These are phyloP conservation scores for Rhizopogon roseolus DNA, from an alignment of 768 basidiomycete species.

Conservation along the genomic window DNA sequence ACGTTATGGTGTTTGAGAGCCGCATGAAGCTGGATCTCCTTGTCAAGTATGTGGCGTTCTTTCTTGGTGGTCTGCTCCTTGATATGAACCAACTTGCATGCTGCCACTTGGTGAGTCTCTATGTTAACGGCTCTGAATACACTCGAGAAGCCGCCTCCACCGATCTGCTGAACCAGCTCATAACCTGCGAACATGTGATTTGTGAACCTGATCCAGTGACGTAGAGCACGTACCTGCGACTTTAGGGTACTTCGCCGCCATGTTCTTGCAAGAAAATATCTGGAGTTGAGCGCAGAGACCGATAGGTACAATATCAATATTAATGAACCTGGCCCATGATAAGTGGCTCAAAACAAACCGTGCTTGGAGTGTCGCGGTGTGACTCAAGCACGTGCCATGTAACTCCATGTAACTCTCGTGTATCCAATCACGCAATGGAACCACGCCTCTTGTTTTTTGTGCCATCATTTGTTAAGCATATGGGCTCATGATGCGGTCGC, in stretches of 20 bases:
- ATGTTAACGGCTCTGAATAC: slow-evolving; percentile 82
- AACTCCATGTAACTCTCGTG: neutral
- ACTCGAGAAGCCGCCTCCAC: slow-evolving; percentile 86
- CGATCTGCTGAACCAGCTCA: slow-evolving; percentile 68
- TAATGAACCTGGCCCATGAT: slow-evolving; percentile 4
- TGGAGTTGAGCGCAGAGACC: neutral
- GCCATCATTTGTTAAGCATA: no score
- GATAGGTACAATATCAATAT: neutral
- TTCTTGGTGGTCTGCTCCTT: slow-evolving; percentile 58
- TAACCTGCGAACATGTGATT: slow-evolving; percentile 43
- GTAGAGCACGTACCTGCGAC: slow-evolving; percentile 18
- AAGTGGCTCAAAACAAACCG: neutral
- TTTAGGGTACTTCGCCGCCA: slow-evolving; percentile 28
- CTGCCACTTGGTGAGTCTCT: slow-evolving; percentile 62
- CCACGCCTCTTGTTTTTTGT: no score
- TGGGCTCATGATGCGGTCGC: neutral
- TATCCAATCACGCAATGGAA: no score
- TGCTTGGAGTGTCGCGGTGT: slow-evolving; percentile 12
- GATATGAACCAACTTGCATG: slow-evolving; percentile 79
- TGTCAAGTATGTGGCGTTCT: slow-evolving; percentile 78
- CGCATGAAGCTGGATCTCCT: slow-evolving; percentile 88
- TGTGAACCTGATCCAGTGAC: neutral
- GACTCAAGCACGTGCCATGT: slow-evolving; percentile 13
- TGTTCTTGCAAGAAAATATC: neutral
- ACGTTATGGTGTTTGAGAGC: slow-evolving; percentile 76